Base-by-base conservation (phyloP, 2,329 filamentous ascomycete species). In the Arthrobotrys pseudoclavata region DNA sequence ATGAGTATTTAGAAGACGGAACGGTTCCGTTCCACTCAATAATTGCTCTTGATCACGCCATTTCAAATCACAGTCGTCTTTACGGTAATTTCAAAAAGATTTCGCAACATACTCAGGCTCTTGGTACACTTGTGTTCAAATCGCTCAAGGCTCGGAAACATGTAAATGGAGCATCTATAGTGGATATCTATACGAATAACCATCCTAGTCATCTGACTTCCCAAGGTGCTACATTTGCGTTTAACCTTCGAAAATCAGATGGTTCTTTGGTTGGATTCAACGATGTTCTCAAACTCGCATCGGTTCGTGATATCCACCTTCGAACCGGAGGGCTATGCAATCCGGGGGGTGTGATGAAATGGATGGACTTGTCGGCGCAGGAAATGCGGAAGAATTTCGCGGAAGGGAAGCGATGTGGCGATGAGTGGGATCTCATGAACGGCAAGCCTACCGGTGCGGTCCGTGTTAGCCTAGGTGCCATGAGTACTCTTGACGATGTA, bases 1-100 rank as follows among this genome's bases (percentile, higher is more conserved):
- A 98, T 82, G 92, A 94, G 76, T 88, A 89, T 40, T 86, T 98
- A 1, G 95, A 99, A 83, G 95, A 99, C 83, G 96, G 95, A 0
- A 97, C 95, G 0, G 83, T 97, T 3, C 93, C 95, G 0, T 91
- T 97, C 68, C 96, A 98, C 83, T 97, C 85, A 82, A 97, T 99
- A 79, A 86, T 97, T 69, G 95, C 94, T 1, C 85, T 97, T 6
- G 91, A 91, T 80, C 86, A 88, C 13, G 95, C 94, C 0, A 86
- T 98, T 80, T 85, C 89, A 26, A 86, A 89, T 0, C 93, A 97
- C 81, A 79, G 84, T 55, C 86, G 86, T 20, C 84, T 97, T 0
- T 98, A 92, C 82, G 89, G 89, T 1, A 89, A 89, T 0, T 92
- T 97, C 87, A 84, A 86, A 0, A 85, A 86, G 26, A 86, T 97